Base-by-base conservation (phyloP, 345 rosid genomes). In the Xanthoceras sorbifolium region DNA sequence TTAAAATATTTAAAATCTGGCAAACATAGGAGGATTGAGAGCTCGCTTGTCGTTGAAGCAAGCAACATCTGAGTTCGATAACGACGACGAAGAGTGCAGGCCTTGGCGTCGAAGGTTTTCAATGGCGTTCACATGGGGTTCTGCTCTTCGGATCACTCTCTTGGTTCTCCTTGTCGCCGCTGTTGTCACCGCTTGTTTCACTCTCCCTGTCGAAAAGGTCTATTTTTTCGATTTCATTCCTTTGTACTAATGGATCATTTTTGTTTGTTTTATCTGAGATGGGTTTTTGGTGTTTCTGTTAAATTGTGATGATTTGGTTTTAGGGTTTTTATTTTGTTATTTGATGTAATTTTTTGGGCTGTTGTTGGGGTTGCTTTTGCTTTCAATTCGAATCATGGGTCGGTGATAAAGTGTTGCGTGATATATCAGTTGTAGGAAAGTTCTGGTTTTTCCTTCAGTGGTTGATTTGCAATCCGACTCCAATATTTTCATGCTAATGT, bases 191-290 rank as follows among this genome's bases (percentile, higher is more conserved):
- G 99, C 97, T 79, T 92, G 89, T 71, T 91, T 86, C 86, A 91
- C 97, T 69, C 94, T 94, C 77, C 99, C 99, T 61, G 90, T 97
- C 3, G 97, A 97, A 76, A 85, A 94, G 97, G 99, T 92, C 18
- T 32, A 59, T 3, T 68, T 55, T 42, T 36, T 3, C 3, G 6
- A 15, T 18, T 61, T 62, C 7, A 62, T 10, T 26, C 71, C 20
- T 40, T 9, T 42, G 2, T 25, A 29, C 34, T 61, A 79, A 69
- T 59, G 64, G 77, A 59, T 22, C 0, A 11, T 72, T 71, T n/a
- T 11, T 40, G 48, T 79, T 46, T 48, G 36, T 34, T 23, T 81
- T n/a, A n/a, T 44, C 18, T 69, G 69, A 2, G 15, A 38, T 76
- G 64, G 78, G 80, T 34, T 70, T 78, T 67, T 72, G 12, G 67